Conservation (phyloP, 2,329 filamentous ascomycete species). For the Paracamarosporium sp. region DNA sequence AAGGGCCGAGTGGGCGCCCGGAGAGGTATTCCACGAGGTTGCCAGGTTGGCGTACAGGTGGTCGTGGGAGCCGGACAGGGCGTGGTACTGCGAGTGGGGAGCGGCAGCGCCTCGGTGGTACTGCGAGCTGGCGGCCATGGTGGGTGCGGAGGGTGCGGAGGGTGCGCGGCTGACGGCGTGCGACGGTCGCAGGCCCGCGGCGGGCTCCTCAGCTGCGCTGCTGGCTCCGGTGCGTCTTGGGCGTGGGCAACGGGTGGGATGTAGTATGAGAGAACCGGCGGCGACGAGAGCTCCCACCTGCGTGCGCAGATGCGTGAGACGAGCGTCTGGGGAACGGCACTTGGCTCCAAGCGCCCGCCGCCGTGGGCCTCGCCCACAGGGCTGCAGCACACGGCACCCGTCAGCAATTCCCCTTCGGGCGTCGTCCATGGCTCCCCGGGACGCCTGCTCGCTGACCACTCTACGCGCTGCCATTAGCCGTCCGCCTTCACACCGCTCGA, state of each 20-base stretch:
- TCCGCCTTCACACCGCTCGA: conserved; percentile 2
- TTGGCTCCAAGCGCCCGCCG: not conserved
- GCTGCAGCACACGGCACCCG: conserved; percentile 15
- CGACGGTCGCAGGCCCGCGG: conserved; percentile 23
- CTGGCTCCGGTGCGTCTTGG: conserved; percentile 20
- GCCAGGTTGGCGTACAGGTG: conserved; percentile 30
- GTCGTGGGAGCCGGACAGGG: conserved; percentile 27
- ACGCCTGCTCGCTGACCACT: not conserved
- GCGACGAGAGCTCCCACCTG: conserved; percentile 25
- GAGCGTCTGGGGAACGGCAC: conserved; percentile 20
- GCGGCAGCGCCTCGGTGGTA: conserved; percentile 36
- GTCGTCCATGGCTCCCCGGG: not conserved
- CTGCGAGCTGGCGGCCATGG: conserved; percentile 38
- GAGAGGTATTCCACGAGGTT: conserved; percentile 31
- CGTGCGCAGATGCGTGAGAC: conserved; percentile 30
- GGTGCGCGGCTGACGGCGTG: conserved; percentile 29
- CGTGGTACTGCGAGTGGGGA: conserved; percentile 34
- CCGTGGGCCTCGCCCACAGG: conserved; percentile 2
- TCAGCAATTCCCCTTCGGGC: conserved; percentile 8
- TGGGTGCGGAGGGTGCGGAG: conserved; percentile 16
- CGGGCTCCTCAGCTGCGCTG: conserved; percentile 26
- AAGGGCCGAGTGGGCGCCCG: conserved; percentile 15
- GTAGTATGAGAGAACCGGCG: conserved; percentile 22
- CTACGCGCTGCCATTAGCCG: not conserved
- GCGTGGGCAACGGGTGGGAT: conserved; percentile 26